Conservation (phyloP, 352 stramenopile genomes). For the Pythium brachiatum region DNA sequence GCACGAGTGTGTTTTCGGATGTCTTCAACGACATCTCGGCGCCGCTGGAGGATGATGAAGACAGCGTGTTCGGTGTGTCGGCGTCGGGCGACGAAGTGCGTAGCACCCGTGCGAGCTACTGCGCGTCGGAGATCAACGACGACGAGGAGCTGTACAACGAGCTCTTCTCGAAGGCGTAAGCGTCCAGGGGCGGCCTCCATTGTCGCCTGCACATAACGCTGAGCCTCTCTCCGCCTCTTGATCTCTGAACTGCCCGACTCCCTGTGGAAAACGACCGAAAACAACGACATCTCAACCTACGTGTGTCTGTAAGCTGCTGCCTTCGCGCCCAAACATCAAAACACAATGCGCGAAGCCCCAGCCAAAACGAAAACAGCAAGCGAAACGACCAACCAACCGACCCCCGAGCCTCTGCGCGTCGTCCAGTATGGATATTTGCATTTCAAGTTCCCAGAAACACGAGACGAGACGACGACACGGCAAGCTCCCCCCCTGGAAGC, state of each 20-base stretch:
- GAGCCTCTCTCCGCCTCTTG: neutral
- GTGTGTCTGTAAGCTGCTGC: conserved; percentile 2
- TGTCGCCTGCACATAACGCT: neutral
- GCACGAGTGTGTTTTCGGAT: conserved; percentile 27
- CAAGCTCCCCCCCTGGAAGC: conserved; percentile 3
- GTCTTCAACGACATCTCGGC: conserved; percentile 29
- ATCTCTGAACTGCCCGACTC: neutral
- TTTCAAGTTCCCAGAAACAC: conserved; percentile 3
- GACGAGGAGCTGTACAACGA: conserved; percentile 27
- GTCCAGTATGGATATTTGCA: neutral
- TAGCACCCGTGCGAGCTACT: conserved; percentile 30
- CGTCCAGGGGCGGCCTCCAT: neutral
- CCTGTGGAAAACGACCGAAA: conserved; percentile 2
- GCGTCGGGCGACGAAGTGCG: neutral
- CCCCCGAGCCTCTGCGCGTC: neutral
- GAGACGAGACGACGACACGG: neutral
- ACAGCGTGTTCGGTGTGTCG: conserved; percentile 10
- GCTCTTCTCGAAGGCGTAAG: conserved; percentile 24
- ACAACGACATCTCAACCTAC: conserved; percentile 4
- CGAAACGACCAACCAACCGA: neutral
- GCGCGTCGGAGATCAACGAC: conserved; percentile 28
- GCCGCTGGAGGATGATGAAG: conserved; percentile 20
- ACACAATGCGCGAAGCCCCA: neutral
- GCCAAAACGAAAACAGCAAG: conserved; percentile 6
- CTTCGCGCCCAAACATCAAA: neutral